phyloP scores from a whole-genome alignment of 352 stramenopile species.

The Globisporangium perplexum region DNA sequence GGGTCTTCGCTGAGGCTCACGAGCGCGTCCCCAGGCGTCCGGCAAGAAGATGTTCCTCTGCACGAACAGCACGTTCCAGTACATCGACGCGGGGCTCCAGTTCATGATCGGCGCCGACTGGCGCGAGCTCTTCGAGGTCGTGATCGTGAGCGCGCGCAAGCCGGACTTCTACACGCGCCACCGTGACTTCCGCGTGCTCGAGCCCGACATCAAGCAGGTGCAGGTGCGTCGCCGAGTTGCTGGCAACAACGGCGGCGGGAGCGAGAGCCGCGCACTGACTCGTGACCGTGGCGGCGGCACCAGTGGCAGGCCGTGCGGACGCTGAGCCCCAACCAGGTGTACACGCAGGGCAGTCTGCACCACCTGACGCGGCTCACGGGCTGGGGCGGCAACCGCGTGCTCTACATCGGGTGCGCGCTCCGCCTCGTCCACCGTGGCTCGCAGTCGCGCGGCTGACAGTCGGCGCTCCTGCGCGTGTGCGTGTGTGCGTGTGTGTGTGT shows the following conservation, averaged over 20 bases:
- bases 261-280: neutral
- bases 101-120: slow-evolving; percentile 91
- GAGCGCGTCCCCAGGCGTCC: slow-evolving; percentile 26
- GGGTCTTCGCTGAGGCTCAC: neutral
- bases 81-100: slow-evolving; percentile 90
- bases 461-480: neutral
- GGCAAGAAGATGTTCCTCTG: slow-evolving; percentile 92
- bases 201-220: slow-evolving; percentile 58
- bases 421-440: too few relatives aligned
- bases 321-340: slow-evolving; percentile 58
- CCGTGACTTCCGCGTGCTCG: slow-evolving; percentile 70
- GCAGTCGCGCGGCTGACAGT: neutral
- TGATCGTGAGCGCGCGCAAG: slow-evolving; percentile 88
- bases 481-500: too few relatives aligned
- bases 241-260: too few relatives aligned
- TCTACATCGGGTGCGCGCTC: slow-evolving; percentile 89
- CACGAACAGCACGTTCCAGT: slow-evolving; percentile 92
- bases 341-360: slow-evolving; percentile 73
- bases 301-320: slow-evolving; percentile 66
- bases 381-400: slow-evolving; percentile 70
- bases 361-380: slow-evolving; percentile 59
- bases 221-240: slow-evolving; percentile 18
- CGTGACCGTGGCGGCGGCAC: neutral
- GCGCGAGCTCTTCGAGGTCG: slow-evolving; percentile 87
- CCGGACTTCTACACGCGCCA: slow-evolving; percentile 90